Percentiles rank a stretch among this genome's conserved stretches.
phyloP scores from a whole-genome alignment of 805 yeast species.

The Saturnispora besseyi region DNA sequence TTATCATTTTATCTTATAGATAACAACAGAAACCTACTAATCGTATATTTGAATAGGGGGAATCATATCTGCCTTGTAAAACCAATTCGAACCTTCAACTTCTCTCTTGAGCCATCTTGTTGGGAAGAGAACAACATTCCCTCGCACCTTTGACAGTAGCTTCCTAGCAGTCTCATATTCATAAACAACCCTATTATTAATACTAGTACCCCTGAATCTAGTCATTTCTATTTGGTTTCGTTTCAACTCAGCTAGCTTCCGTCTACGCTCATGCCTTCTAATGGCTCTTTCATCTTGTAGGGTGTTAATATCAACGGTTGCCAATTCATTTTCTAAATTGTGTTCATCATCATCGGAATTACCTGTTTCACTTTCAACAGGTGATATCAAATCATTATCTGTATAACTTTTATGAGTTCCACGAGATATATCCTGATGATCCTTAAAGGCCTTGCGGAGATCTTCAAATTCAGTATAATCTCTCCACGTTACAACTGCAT shows the following conservation, averaged over 20 bases:
- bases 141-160: constrained; percentile 63
- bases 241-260: constrained; percentile 24
- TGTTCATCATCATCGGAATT: not conserved
- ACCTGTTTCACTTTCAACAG: not conserved
- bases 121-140: constrained; percentile 88
- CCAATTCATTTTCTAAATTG: not conserved
- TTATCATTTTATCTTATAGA: no score
- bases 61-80: constrained; percentile 82
- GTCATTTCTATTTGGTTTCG: constrained; percentile 18
- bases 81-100: constrained; percentile 90
- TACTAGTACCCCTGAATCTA: constrained; percentile 9
- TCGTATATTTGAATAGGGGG: constrained; percentile 95
- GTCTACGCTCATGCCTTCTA: constrained; percentile 18
- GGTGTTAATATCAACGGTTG: not conserved
- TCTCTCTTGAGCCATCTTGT: constrained; percentile 84
- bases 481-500: constrained; percentile 80
- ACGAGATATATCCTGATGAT: constrained; percentile 17
- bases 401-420: constrained; percentile 7
- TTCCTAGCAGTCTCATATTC: constrained; percentile 73
- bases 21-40: constrained; percentile 20
- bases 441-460: constrained; percentile 46
- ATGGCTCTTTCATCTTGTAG: not conserved
- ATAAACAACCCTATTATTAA: constrained; percentile 17
- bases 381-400: not conserved
- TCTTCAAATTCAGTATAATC: constrained; percentile 70